Evolutionary conservation across 495 filamentous ascomycete species (phyloP).

Genomic region (Penicillium egyptiacum): DNA sequence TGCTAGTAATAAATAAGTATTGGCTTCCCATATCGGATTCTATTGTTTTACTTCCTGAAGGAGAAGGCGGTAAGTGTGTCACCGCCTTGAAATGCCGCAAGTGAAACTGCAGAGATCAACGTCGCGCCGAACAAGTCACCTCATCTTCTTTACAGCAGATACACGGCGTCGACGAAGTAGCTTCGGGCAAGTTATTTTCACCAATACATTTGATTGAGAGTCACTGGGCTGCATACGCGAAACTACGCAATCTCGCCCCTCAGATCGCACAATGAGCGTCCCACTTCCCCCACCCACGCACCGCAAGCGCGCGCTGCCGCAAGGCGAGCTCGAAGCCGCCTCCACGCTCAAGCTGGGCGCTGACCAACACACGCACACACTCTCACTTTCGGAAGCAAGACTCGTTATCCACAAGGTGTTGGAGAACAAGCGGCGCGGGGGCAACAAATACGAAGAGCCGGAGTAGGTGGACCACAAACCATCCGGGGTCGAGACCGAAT

Average conservation of each 20-base stretch:
- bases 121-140: slow-evolving; percentile 3
- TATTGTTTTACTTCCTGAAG: neutral
- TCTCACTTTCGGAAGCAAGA: slow-evolving; percentile 88
- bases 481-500: slow-evolving; percentile 3
- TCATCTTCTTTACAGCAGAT: neutral
- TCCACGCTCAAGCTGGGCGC: slow-evolving; percentile 83
- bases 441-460: slow-evolving; percentile 52
- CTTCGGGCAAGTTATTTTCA: neutral
- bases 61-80: slow-evolving; percentile 18
- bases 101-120: slow-evolving; percentile 23
- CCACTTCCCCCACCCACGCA: slow-evolving; percentile 57
- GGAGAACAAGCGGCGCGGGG: slow-evolving; percentile 53
- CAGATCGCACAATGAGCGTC: slow-evolving; percentile 34
- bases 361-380: slow-evolving; percentile 81
- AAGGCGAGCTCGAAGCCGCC: slow-evolving; percentile 86
- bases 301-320: slow-evolving; percentile 67
- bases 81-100: slow-evolving; percentile 27
- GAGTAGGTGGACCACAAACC: slow-evolving; percentile 37
- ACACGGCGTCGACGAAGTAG: neutral
- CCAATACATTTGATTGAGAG: no score
- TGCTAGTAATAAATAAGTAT: neutral
- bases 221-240: neutral
- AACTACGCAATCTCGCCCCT: neutral
- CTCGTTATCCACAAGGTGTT: slow-evolving; percentile 86
- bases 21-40: neutral